These are phyloP conservation scores for Vigna mungo DNA, from an alignment of 306 rosid species.

Conservation along the genomic window DNA sequence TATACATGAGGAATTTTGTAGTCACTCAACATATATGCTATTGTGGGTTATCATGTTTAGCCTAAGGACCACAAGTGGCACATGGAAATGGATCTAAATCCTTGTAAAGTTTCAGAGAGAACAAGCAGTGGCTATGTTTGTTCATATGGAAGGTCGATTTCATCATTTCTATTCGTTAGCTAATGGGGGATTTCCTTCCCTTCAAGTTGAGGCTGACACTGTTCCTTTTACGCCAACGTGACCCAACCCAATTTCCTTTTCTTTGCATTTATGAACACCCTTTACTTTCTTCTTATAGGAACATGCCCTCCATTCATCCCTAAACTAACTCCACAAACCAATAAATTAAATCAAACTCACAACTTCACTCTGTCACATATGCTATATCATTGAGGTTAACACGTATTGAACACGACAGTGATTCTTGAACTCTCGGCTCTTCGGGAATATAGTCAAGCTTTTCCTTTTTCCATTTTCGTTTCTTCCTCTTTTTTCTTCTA, in stretches of 20 bases:
- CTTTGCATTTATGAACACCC: conserved; percentile 43
- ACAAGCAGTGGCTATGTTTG: conserved; percentile 45
- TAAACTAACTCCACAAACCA: conserved; percentile 35
- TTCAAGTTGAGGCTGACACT: conserved; percentile 50
- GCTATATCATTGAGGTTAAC: conserved; percentile 34
- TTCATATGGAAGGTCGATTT: conserved; percentile 39
- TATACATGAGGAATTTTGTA: conserved; percentile 31
- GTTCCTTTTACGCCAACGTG: conserved; percentile 41
- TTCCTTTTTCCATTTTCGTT: conserved; percentile 19
- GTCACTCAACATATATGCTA: conserved; percentile 35
- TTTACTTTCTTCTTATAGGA: conserved; percentile 43
- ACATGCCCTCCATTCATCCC: conserved; percentile 40
- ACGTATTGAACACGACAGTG: conserved; percentile 44
- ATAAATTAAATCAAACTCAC: conserved; percentile 29
- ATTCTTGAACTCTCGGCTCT: conserved; percentile 27
- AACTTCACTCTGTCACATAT: conserved; percentile 36
- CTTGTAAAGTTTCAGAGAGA: conserved; percentile 48
- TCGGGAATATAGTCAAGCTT: conserved; percentile 21
- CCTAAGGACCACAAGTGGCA: conserved; percentile 51
- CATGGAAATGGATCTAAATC: conserved; percentile 53
- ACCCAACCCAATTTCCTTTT: conserved; percentile 48
- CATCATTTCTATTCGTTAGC: conserved; percentile 42
- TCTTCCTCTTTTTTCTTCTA: conserved; percentile 10
- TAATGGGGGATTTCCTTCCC: conserved; percentile 29
- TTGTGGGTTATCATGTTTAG: conserved; percentile 44